phyloP scores from a whole-genome alignment of 73 alveolate species.

The Diophrys appendiculata region DNA sequence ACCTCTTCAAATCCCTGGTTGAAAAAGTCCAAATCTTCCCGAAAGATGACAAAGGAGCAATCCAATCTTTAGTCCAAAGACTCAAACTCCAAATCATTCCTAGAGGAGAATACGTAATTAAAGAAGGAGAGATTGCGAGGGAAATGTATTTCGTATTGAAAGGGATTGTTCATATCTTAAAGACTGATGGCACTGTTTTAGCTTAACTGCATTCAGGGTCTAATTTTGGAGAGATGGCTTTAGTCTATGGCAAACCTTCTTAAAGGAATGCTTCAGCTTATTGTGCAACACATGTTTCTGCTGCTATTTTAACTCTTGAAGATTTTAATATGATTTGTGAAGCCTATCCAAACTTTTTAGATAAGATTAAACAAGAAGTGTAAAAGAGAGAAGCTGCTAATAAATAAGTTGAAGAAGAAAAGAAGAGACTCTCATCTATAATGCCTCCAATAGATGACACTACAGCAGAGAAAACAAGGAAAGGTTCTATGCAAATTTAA shows the following conservation, averaged over 20 bases:
- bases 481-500: too few species aligned
- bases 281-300: slow-evolving; percentile 35
- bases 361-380: slow-evolving; percentile 25
- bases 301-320: slow-evolving; percentile 51
- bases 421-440: too few species aligned
- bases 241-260: slow-evolving; percentile 23
- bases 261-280: slow-evolving; percentile 45
- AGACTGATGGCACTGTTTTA: slow-evolving; percentile 26
- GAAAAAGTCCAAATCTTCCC: slow-evolving; percentile 43
- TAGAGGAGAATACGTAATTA: slow-evolving; percentile 50
- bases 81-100: slow-evolving; percentile 37
- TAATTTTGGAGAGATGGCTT: slow-evolving; percentile 70
- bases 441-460: too few species aligned
- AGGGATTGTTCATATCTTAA: slow-evolving; percentile 47
- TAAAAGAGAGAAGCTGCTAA: background rate
- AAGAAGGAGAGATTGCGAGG: slow-evolving; percentile 61
- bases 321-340: slow-evolving; percentile 52
- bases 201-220: slow-evolving; percentile 34
- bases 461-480: too few species aligned
- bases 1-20: slow-evolving; percentile 44
- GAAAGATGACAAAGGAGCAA: slow-evolving; percentile 50
- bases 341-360: slow-evolving; percentile 53
- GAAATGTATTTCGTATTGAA: slow-evolving; percentile 65
- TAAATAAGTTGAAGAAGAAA: background rate
- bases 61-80: slow-evolving; percentile 32